Evolutionary conservation across 225 moss, liverwort and hornwort genomes (phyloP).

Genomic region (Climacium dendroides): DNA sequence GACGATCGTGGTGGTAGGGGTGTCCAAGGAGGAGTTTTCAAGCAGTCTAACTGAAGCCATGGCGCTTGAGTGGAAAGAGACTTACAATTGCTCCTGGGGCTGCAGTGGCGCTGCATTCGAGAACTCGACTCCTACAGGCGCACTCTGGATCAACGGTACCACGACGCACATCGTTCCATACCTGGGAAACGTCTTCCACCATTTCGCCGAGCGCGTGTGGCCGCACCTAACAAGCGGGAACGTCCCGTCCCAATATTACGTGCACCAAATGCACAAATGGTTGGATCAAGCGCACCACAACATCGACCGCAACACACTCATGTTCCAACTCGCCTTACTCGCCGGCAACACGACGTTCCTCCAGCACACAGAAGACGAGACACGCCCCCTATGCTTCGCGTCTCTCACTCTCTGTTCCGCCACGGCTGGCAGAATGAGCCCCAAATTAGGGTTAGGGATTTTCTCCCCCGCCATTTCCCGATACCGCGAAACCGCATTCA

Average conservation of each 20-base stretch:
- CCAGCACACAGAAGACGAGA: slow-evolving; percentile 37
- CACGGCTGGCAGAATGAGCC: slow-evolving; percentile 38
- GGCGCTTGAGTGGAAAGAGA: slow-evolving; percentile 35
- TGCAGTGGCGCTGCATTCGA: slow-evolving; percentile 32
- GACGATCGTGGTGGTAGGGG: slow-evolving; percentile 60
- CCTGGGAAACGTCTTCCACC: slow-evolving; percentile 66
- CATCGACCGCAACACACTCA: slow-evolving; percentile 69
- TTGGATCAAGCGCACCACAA: slow-evolving; percentile 53
- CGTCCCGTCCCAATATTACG: slow-evolving; percentile 29
- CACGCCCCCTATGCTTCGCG: slow-evolving; percentile 51
- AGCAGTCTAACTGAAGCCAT: slow-evolving; percentile 15
- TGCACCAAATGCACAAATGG: slow-evolving; percentile 63
- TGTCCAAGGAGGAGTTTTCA: slow-evolving; percentile 30
- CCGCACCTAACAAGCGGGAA: slow-evolving; percentile 39
- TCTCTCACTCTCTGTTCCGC: slow-evolving; percentile 38
- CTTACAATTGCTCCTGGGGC: slow-evolving; percentile 50
- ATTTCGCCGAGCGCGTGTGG: slow-evolving; percentile 80
- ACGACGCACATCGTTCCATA: slow-evolving; percentile 76
- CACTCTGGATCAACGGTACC: slow-evolving; percentile 48
- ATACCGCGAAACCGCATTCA: slow-evolving; percentile 48
- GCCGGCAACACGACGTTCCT: slow-evolving; percentile 26
- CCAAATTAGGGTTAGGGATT: slow-evolving; percentile 17
- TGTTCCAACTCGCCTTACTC: slow-evolving; percentile 65
- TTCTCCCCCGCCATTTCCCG: slow-evolving; percentile 26
- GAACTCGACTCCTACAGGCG: slow-evolving; percentile 11